These are phyloP conservation scores for Celoporthe dispersa DNA, from an alignment of 2,329 filamentous ascomycete genomes.

Conservation along the genomic window DNA sequence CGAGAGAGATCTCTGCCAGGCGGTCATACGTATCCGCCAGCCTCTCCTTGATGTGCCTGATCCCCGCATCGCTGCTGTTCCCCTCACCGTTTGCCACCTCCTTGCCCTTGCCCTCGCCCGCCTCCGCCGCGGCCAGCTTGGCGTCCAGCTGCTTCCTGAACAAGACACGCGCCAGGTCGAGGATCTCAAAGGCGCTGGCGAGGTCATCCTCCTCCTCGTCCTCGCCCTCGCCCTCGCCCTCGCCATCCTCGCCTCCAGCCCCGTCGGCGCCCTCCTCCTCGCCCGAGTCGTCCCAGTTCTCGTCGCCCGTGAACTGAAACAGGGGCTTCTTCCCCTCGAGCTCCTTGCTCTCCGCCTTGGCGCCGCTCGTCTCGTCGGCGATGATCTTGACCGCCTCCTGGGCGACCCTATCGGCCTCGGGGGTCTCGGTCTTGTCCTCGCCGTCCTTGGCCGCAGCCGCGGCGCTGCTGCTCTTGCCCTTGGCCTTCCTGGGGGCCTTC, in stretches of 20 bases:
- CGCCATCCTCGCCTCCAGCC: constrained; percentile 47
- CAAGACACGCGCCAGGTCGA: constrained; percentile 76
- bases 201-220: constrained; percentile 70
- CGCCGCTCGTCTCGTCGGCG: constrained; percentile 48
- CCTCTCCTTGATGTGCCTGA: constrained; percentile 75
- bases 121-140: constrained; percentile 40
- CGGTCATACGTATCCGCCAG: constrained; percentile 93
- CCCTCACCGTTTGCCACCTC: constrained; percentile 43
- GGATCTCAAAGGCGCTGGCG: constrained; percentile 79
- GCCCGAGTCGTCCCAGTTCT: constrained; percentile 87
- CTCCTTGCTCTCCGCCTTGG: constrained; percentile 43
- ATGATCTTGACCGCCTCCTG: constrained; percentile 53
- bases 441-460: constrained; percentile 41
- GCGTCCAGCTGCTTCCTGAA: constrained; percentile 60
- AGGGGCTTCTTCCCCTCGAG: constrained; percentile 69
- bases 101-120: constrained; percentile 46
- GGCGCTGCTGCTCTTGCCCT: constrained; percentile 46
- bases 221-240: constrained; percentile 42
- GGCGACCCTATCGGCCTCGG: constrained; percentile 47
- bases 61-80: constrained; percentile 39
- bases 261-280: constrained; percentile 54
- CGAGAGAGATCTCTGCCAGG: constrained; percentile 93
- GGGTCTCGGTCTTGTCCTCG: constrained; percentile 36
- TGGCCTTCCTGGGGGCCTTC: constrained; percentile 44
- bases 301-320: constrained; percentile 93